phyloP scores from a whole-genome alignment of 1,139 yeast genomes.

The Lodderomyces parapsilosis region DNA sequence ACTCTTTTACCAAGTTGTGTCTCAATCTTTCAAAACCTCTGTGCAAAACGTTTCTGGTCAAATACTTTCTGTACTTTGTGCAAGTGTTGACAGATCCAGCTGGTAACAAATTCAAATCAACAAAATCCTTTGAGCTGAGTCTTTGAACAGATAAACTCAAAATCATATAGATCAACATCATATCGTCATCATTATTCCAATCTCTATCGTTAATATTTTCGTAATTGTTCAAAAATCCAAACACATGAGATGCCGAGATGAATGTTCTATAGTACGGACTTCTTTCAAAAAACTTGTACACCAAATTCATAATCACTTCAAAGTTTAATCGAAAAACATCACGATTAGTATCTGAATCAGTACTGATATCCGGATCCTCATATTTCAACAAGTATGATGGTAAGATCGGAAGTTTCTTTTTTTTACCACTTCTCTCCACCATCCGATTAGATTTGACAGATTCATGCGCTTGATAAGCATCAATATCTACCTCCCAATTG shows the following conservation, averaged over 20 bases:
- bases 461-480: constrained; percentile 9
- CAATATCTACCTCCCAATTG: constrained; percentile 14
- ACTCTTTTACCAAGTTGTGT: constrained; percentile 46
- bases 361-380: constrained; percentile 23
- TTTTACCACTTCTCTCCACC: constrained; percentile 25
- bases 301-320: constrained; percentile 25
- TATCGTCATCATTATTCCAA: constrained; percentile 54
- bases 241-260: constrained; percentile 25
- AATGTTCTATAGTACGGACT: constrained; percentile 32
- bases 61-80: constrained; percentile 25
- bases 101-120: constrained; percentile 24
- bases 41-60: constrained; percentile 31
- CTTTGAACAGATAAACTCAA: constrained; percentile 40
- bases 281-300: constrained; percentile 32
- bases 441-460: constrained; percentile 11
- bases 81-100: constrained; percentile 18
- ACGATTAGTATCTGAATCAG: constrained; percentile 21
- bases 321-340: constrained; percentile 24
- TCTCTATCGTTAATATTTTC: constrained; percentile 30
- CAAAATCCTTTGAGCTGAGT: constrained; percentile 35
- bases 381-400: constrained; percentile 21
- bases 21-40: constrained; percentile 43
- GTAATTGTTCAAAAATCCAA: constrained; percentile 31
- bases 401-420: constrained; percentile 27
- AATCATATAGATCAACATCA: constrained; percentile 46